Base-by-base conservation (phyloP, 352 stramenopile species). In the Globisporangium viniferum region DNA sequence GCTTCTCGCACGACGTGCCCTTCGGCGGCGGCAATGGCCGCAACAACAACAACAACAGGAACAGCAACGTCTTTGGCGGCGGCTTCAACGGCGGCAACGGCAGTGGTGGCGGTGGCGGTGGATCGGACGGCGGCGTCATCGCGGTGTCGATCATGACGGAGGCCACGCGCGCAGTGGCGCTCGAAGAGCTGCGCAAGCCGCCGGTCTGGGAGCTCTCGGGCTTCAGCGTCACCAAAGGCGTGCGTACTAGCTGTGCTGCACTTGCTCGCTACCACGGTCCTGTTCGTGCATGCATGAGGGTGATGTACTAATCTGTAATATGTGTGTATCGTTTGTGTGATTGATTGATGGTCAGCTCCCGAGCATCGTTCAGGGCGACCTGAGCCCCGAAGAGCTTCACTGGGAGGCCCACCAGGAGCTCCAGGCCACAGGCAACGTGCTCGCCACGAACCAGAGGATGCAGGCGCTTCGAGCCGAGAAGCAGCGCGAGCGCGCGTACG, bases 341-440 rank as follows among this genome's bases (percentile, higher is more conserved):
- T 39, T 39, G 35, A 14, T 39, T 39, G 35, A 12, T 39, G 35
- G 10, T 22, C 59, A 90, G 77, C 73, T 90, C 4, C 74, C 79
- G 7, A 92, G 80, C 64, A 59, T 86, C 49, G 82, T 92, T 22
- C 60, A 66, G 15, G 82, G 82, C 22, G 84, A 92, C 56, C 36
- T 91, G 46, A 92, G 84, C 49, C 64, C 68, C 24, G 84, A 92
- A 66, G 84, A 92, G 72, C 71, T 79, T 51, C 75, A 81, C 27
- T 86, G 78, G 74, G 82, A 90, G 56, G 74, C 81, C 35, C 87
- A 91, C 58, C 72, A 86, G 55, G 78, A 91, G 60, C 64, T 89
- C 39, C 88, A 89, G 58, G 58, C 74, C 0, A 72, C 68, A 7
- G 82, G 84, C 3, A 80, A 66, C 33, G 81, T 72, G 44, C 44